These are phyloP conservation scores for Glebionis coronaria DNA, from an alignment of 129 eudicot genomes.

Conservation along the genomic window DNA sequence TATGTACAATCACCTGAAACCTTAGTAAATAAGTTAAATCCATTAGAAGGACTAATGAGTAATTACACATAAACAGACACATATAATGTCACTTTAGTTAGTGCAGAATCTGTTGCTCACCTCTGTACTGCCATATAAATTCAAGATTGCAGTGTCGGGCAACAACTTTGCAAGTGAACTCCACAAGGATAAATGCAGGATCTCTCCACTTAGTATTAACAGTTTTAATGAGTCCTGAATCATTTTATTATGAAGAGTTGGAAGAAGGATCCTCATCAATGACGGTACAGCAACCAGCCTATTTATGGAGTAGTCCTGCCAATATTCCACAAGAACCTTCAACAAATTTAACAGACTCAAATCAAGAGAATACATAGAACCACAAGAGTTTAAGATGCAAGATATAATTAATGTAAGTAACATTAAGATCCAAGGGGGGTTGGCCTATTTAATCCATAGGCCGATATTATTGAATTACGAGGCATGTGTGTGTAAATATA, in stretches of 20 bases:
- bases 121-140: slow-evolving; percentile 93
- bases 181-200: slow-evolving; percentile 64
- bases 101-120: slow-evolving; percentile 38
- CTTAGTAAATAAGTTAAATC: slow-evolving; percentile 32
- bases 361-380: not conserved
- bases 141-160: slow-evolving; percentile 68
- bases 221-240: slow-evolving; percentile 53
- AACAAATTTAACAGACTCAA: not conserved
- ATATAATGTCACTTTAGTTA: slow-evolving; percentile 7
- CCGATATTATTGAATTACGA: not conserved
- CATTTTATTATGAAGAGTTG: slow-evolving; percentile 37
- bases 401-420: not conserved
- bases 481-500: not conserved
- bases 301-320: slow-evolving; percentile 66
- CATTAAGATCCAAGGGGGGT: slow-evolving; percentile 11
- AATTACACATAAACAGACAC: not conserved
- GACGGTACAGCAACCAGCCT: slow-evolving; percentile 90
- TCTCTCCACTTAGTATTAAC: slow-evolving; percentile 83
- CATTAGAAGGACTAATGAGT: slow-evolving; percentile 17
- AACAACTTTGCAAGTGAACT: slow-evolving; percentile 49
- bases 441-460: slow-evolving; percentile 7
- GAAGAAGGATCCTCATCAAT: slow-evolving; percentile 65
- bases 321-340: slow-evolving; percentile 17
- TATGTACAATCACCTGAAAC: slow-evolving; percentile 97
- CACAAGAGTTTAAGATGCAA: slow-evolving; percentile 4